Base-by-base conservation (phyloP, 257 asterid genomes). In the Rhazya stricta region DNA sequence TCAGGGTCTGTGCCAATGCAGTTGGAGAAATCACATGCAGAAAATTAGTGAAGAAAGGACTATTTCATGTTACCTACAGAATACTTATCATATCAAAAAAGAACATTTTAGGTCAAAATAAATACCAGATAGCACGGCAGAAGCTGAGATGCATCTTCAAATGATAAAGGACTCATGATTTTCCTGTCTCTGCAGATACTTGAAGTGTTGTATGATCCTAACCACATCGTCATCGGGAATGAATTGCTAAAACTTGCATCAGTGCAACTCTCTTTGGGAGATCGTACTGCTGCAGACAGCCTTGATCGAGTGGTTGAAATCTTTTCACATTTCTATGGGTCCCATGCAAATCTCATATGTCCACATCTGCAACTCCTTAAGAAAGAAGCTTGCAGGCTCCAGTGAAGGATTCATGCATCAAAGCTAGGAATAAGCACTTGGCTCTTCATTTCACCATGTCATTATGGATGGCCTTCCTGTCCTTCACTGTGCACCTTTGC, bases 201-300 rank as follows among this genome's bases (percentile, higher is more conserved):
- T 82, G 94, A 88, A 79, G 86, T 76, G 73, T 89, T 94, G 27
- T 92, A 90, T 76, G 90, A 83, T 76, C 81, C 86, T 73, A 79
- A 83, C 81, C 99, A 94, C 88, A 86, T 94, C 23, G 96, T 70
- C 74, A 85, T 92, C 58, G 99, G 91, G 63, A 88, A 92, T 34
- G 99, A 94, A 83, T 74, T 94, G 88, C 79, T 90, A 21, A 94
- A 94, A 83, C 85, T 92, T 57, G 84, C 85, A 56, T 90, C 99
- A 45, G 81, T 94, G 74, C 95, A 82, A 88, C 76, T 79, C 32
- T 85, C 85, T n/a, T 57, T 80, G 73, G 86, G 89, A n/a, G 77
- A 72, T 30, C 25, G 73, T 69, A 69, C 77, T 67, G 83, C 87
- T 76, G 74, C 81, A 0, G 85, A 76, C 56, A 76, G 67, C 86